Evolutionary conservation across 2,329 filamentous ascomycete genomes (phyloP).

Genomic region (Diaporthe sp.): DNA sequence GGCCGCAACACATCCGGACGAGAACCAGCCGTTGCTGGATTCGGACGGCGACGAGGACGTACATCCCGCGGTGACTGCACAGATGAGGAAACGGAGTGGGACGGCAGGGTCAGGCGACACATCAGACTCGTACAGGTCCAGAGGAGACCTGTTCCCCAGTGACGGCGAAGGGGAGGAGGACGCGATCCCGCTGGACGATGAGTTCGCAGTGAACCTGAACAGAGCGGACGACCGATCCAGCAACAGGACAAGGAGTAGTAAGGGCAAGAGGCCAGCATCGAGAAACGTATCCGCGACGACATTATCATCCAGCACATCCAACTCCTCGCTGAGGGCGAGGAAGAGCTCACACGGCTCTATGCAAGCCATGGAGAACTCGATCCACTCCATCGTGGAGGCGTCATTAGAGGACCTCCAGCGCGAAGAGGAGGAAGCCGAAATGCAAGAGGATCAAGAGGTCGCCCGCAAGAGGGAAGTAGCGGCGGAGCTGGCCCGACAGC

Average conservation of each 20-base stretch:
- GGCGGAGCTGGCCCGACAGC: slow-evolving; percentile 63
- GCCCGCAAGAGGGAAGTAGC: slow-evolving; percentile 68
- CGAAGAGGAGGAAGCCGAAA: slow-evolving; percentile 62
- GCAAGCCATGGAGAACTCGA: slow-evolving; percentile 54
- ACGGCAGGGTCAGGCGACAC: slow-evolving; percentile 87
- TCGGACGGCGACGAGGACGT: slow-evolving; percentile 67
- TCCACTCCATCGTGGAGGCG: slow-evolving; percentile 54
- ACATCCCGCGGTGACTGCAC: slow-evolving; percentile 26
- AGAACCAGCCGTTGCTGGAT: slow-evolving; percentile 79
- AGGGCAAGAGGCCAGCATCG: slow-evolving; percentile 69
- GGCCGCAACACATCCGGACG: slow-evolving; percentile 57
- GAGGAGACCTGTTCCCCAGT: slow-evolving; percentile 92
- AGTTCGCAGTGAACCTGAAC: slow-evolving; percentile 88
- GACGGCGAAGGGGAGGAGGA: slow-evolving; percentile 90
- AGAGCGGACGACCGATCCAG: slow-evolving; percentile 82
- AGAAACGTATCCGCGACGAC: slow-evolving; percentile 73
- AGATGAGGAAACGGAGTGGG: slow-evolving; percentile 76
- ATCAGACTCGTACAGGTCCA: slow-evolving; percentile 86
- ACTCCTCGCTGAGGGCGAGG: slow-evolving; percentile 46
- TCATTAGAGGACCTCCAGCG: slow-evolving; percentile 66
- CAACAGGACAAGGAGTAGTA: slow-evolving; percentile 72
- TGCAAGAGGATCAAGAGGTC: slow-evolving; percentile 68
- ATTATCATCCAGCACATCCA: slow-evolving; percentile 59
- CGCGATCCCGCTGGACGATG: slow-evolving; percentile 91
- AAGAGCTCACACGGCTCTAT: slow-evolving; percentile 47